Percentiles rank a stretch among this genome's conserved stretches.
Evolutionary conservation across 306 rosid species (phyloP).

Genomic region (Fragaria vesca): DNA sequence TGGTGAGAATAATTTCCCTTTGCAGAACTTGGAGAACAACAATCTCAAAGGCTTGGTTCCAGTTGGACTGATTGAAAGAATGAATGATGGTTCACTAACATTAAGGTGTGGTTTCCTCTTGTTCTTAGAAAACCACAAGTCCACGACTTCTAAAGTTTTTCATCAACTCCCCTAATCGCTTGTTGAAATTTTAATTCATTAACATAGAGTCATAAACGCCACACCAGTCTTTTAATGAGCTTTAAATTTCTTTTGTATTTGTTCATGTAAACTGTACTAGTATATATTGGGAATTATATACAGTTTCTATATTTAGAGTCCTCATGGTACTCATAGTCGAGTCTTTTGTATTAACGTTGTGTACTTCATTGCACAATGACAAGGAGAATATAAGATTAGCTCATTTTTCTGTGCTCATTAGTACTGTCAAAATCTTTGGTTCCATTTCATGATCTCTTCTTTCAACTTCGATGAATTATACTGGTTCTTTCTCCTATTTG

Average conservation of each 20-base stretch:
- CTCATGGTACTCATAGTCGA: background rate
- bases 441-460: no score
- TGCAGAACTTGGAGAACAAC: slow-evolving; percentile 43
- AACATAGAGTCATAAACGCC: background rate
- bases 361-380: background rate
- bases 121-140: background rate
- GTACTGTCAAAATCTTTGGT: no score
- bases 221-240: background rate
- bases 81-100: slow-evolving; percentile 31
- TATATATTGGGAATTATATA: background rate
- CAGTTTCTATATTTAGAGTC: background rate
- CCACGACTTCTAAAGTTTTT: background rate
- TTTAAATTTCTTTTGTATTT: no score
- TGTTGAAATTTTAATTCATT: background rate
- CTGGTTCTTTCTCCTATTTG: no score
- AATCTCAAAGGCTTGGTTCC: slow-evolving; percentile 43
- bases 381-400: background rate
- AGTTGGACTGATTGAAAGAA: slow-evolving; percentile 31
- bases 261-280: background rate
- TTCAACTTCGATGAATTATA: no score
- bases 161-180: background rate
- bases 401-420: no score
- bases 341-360: background rate
- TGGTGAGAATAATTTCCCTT: background rate
- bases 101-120: slow-evolving; percentile 30